Base-by-base conservation (phyloP, 2,329 filamentous ascomycete species). In the Aureobasidium mangrovei region DNA sequence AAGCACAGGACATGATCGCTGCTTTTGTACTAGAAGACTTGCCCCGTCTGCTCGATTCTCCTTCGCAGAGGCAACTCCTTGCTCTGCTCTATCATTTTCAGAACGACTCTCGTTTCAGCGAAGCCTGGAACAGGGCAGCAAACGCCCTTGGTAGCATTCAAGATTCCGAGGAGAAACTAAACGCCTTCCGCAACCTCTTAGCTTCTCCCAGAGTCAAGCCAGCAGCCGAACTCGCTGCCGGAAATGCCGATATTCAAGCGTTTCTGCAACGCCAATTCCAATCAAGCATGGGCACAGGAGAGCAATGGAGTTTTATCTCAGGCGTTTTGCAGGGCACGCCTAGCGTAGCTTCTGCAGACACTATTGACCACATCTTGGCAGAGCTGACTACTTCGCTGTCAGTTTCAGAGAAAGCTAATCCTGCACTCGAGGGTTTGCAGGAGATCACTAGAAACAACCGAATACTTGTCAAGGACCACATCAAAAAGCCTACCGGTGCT, bases 31-130 rank as follows among this genome's bases (percentile, higher is more conserved):
- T 74, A 24, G 71, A 80, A 1, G 73, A 83, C 57, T 72, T 85
- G 10, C 72, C 78, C 0, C 69, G 73, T 1, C 70, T 93, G 12
- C 69, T 91, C 2, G 69, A 77, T 2, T 90, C 88, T 0, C 80
- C 86, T 0, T 91, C 88, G 1, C 80, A 81, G 0, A 69, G 78
- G 2, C 78, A 84, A 48, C 67, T 95, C 0, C 72, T 90, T 6
- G 79, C 83, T 0, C 80, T 83, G 8, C 72, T 95, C 0, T 77
- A 83, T 45, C 67, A 77, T 0, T 72, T 69, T 28, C 61, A 64
- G 4, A 59, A 64, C 1, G 60, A 66, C 9, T n/a, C 67, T 58
- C 51, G 62, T 63, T 60, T 70, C 71, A 42, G 60, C 64, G 56
- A 64, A 18, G 43, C 52, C 12, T 59, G 57, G 57, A 57, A 56